These are phyloP conservation scores for Hanseniaspora lindneri DNA, from an alignment of 805 yeast species.

Conservation along the genomic window DNA sequence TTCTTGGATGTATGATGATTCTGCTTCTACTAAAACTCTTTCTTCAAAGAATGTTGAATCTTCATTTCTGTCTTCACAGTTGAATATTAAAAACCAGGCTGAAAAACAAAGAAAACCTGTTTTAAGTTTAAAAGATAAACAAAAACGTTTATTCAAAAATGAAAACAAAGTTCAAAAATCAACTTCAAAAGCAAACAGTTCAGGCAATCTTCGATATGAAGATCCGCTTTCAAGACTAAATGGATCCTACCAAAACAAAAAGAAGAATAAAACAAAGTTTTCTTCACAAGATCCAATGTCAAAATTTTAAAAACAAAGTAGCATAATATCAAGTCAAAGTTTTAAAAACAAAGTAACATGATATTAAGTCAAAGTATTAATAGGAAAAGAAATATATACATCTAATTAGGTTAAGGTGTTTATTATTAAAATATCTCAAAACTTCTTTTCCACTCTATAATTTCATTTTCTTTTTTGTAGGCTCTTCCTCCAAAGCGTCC, in stretches of 20 bases:
- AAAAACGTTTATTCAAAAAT: background rate
- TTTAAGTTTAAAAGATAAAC: constrained; percentile 14
- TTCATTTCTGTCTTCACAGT: too few species aligned
- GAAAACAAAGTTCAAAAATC: constrained; percentile 1
- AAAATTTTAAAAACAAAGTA: background rate
- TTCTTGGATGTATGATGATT: constrained; percentile 79
- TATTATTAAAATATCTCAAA: too few species aligned
- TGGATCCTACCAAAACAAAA: background rate
- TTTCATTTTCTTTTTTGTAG: background rate
- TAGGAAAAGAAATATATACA: too few species aligned
- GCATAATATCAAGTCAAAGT: background rate
- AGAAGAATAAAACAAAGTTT: background rate
- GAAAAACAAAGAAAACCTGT: constrained; percentile 17
- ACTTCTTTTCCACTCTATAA: background rate
- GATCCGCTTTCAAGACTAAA: background rate
- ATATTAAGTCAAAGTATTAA: too few species aligned
- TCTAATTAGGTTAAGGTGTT: too few species aligned
- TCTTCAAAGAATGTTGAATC: too few species aligned
- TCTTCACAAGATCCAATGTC: constrained; percentile 9
- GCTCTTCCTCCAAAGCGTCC: background rate
- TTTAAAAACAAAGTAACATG: too few species aligned
- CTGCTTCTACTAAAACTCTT: constrained; percentile 20
- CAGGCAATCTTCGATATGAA: background rate
- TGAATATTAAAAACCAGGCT: too few species aligned
- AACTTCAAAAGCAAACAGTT: background rate